Base-by-base conservation (phyloP, 768 basidiomycete species). In the Ramaria rubella region DNA sequence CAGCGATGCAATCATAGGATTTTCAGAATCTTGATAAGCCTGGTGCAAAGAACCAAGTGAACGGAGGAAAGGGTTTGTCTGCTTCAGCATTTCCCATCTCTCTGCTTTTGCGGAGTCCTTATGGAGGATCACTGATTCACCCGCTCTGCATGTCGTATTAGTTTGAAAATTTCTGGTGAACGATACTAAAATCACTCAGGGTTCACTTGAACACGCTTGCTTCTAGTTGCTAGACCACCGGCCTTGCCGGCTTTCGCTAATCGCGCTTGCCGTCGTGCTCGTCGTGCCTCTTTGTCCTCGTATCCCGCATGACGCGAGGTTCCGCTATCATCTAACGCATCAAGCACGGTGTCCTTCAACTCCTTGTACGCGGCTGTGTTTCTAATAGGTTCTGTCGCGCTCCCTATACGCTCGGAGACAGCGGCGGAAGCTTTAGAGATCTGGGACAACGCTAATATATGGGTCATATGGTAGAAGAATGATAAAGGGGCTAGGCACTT, bases 281-380 rank as follows among this genome's bases (percentile, higher is more conserved):
- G 76, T 49, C 96, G 82, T 19, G 83, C 87, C 67, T 98, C 96
- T 67, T 88, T 92, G 68, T 96, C 94, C 69, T 95, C 92, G 61
- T 94, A 97, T 0, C 96, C 96, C 49, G 91, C 94, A 70, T 95
- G 91, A 62, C 93, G 92, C 3, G 92, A 88, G 61, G 86, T 91
- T 4, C 89, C 90, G 56, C 88, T 90, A 69, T 98, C 94, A 60
- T 98, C 94, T 38, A 99, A 77, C 2, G 94, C 91, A 60, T 99
- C 96, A 4, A 93, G 74, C 14, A 99, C 73, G 1, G 90, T 90
- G 44, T 95, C 92, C 0, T 92, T 82, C 6, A 97, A 74, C 1
- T 86, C 77, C 74, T 96, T 96, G 75, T 99, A 99, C 0, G 95
- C 91, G 14, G 82, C 86, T 2, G 95, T 99, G 60, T 96, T 93